phyloP scores from a whole-genome alignment of 371 early-diverging fungal genomes.

The Mortierella sp. region DNA sequence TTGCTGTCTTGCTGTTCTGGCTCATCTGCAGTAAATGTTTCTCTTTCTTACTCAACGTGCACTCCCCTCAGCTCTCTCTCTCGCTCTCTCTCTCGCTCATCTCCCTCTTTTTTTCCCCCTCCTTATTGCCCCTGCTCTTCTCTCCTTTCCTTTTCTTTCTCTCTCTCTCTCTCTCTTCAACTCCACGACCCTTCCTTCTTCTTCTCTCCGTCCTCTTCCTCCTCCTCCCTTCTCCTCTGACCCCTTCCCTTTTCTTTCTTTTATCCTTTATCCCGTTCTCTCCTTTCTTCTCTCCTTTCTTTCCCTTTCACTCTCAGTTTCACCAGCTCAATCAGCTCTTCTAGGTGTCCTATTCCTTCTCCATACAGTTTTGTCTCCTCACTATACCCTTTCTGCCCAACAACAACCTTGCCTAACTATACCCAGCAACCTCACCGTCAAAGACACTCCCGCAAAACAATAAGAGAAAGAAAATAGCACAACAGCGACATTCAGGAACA shows the following conservation, averaged over 20 bases:
- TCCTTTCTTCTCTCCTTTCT: neutral
- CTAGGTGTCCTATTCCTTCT: neutral
- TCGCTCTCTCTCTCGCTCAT: neutral
- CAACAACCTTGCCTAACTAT: neutral
- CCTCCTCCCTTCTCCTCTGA: neutral
- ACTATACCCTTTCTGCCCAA: neutral
- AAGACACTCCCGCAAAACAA: neutral
- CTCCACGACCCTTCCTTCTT: neutral
- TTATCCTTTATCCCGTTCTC: neutral
- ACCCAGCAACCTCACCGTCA: neutral
- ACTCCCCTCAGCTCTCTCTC: constrained; percentile 2
- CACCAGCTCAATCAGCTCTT: neutral
- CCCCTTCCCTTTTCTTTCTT: neutral
- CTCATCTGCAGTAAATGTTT: constrained; percentile 5
- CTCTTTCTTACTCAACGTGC: neutral
- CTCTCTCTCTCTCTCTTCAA: neutral
- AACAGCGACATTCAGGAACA: neutral
- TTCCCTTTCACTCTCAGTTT: neutral
- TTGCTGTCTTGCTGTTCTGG: neutral
- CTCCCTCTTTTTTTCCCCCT: neutral
- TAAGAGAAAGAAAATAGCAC: neutral
- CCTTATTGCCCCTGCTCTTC: constrained; percentile 7
- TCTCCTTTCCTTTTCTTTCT: neutral
- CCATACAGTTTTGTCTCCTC: neutral
- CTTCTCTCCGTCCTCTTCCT: neutral